Evolutionary conservation across 331 rosid species (phyloP), one percentile per base, ranked within the genome.

Genomic region (Arachis monticola): DNA sequence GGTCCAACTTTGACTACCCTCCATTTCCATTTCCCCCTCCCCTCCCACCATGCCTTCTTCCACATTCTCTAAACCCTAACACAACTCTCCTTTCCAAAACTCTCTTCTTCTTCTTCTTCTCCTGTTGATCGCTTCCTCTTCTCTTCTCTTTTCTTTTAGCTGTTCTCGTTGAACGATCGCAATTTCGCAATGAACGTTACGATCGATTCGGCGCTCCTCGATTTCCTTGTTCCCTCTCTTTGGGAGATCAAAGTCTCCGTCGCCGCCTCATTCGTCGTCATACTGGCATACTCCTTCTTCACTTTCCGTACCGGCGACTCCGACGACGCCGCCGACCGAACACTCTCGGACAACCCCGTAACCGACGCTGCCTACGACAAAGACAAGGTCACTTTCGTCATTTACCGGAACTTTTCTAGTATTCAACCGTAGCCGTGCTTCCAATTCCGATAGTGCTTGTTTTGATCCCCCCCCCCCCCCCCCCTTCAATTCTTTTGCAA

Each of bases 241-340:
- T 86, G 95, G 93, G 97, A 94, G 92, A 90, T 92, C 88, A 45
- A 94, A 84, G 95, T 94, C 62, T 56, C 97, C 0, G 69, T 90
- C 45, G 96, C 90, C 13, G 93, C 97, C 48, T 87, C 99, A 38
- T 22, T 82, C 32, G 90, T 92, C 70, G 85, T 88, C 17, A 82
- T 94, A 70, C 52, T 85, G 12, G 83, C 91, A 8, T 88, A 84
- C 84, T 87, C 87, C 88, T 85, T 87, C 77, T 90, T 92, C 84
- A 72, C 96, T 1, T 69, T 55, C 81, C 76, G 85, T 44, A 77
- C 83, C 44, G 83, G 51, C 5, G 72, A 74, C 22, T 69, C 47
- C 55, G 50, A 58, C 69, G 79, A 71, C 59, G 70, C 72, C 63
- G 70, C 62, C 72, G 88, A 90, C 90, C 89, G 85, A 61, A 63